phyloP scores from a whole-genome alignment of 169 alveolate species.

The Plasmodium vivax region DNA sequence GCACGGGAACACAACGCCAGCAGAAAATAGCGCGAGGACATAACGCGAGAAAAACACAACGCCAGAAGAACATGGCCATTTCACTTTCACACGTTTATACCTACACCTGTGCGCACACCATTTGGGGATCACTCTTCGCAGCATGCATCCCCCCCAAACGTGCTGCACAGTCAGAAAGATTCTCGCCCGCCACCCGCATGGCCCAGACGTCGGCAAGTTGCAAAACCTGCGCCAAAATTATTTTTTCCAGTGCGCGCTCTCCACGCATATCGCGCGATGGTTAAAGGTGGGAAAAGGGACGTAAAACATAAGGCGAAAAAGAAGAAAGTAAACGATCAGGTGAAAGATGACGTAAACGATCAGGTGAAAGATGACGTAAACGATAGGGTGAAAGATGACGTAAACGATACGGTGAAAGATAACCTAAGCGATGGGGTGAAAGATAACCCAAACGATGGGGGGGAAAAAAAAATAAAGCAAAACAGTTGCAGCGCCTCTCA shows the following conservation, averaged over 20 bases:
- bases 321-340: not conserved
- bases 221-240: not conserved
- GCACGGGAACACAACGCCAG: not conserved
- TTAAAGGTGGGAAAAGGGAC: not conserved
- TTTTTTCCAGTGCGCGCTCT: not conserved
- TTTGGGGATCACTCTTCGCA: not conserved
- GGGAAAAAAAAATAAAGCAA: too few relatives aligned
- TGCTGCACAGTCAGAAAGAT: not conserved
- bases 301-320: not conserved
- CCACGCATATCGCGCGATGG: not conserved
- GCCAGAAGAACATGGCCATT: not conserved
- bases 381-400: too few relatives aligned
- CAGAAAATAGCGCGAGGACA: not conserved
- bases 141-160: not conserved
- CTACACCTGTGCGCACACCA: not conserved
- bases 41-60: not conserved
- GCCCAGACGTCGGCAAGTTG: not conserved
- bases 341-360: too few relatives aligned
- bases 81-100: not conserved
- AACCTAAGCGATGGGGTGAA: too few relatives aligned
- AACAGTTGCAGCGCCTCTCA: not conserved
- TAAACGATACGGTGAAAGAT: too few relatives aligned
- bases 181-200: not conserved
- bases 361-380: too few relatives aligned
- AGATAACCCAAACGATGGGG: too few relatives aligned